Percentiles rank a stretch among this genome's conserved stretches.
phyloP scores from a whole-genome alignment of 306 rosid species.

The Rubus parviflorus region DNA sequence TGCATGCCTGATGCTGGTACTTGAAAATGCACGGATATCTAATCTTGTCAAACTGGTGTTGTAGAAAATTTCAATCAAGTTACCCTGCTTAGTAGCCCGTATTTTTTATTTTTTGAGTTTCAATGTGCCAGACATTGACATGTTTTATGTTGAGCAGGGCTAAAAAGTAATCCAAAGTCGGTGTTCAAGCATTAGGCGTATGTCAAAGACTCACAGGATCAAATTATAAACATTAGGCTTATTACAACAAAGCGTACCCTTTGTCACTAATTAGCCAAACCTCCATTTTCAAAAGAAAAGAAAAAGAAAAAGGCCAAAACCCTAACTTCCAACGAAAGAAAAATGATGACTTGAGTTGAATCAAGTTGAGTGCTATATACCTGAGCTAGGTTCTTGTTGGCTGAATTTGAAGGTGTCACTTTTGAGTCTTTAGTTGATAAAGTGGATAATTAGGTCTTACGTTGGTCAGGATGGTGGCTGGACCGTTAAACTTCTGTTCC shows the following conservation, averaged over 20 bases:
- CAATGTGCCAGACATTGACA: not conserved
- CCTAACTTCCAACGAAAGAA: not conserved
- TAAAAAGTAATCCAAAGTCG: not conserved
- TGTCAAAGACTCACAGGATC: not conserved
- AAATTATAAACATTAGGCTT: not conserved
- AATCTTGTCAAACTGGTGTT: not conserved
- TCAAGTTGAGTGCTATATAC: not conserved
- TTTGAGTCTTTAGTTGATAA: not conserved
- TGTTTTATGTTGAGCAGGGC: not conserved
- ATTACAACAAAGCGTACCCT: not conserved
- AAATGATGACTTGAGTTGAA: not conserved
- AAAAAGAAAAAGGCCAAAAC: not conserved
- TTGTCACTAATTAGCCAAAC: not conserved
- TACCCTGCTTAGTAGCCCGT: not conserved
- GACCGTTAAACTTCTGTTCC: not conserved
- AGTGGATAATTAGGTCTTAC: not conserved
- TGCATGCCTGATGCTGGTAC: not conserved
- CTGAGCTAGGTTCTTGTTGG: not conserved
- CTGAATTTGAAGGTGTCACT: not conserved
- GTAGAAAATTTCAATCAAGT: slow-evolving; percentile 5
- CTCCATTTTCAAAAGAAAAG: not conserved
- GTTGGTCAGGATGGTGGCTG: not conserved
- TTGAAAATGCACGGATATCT: not conserved
- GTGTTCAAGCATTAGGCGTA: not conserved
- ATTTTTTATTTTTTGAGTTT: not conserved